These are phyloP conservation scores for Eucommia ulmoides DNA, from an alignment of 257 asterid species.

Conservation along the genomic window DNA sequence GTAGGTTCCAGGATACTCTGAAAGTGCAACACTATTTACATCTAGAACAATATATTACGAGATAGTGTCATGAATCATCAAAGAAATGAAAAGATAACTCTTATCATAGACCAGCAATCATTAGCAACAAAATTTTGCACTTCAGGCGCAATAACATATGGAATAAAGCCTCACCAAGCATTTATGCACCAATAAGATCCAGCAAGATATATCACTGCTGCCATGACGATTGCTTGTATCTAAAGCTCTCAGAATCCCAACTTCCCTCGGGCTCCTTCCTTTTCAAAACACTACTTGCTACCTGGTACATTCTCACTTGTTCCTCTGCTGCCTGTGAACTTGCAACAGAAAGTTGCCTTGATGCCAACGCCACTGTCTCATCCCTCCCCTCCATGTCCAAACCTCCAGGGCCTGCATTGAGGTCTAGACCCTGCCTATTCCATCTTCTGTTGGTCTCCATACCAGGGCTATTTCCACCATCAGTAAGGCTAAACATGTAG, in stretches of 20 bases:
- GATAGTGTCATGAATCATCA: conserved; percentile 4
- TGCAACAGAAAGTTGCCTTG: conserved; percentile 45
- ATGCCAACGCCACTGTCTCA: conserved; percentile 33
- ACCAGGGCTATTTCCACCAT: conserved; percentile 26
- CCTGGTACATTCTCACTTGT: neutral
- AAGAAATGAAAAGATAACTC: neutral
- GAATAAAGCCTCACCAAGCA: neutral
- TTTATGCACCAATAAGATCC: neutral
- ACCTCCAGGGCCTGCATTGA: conserved; percentile 73
- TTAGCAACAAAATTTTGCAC: neutral
- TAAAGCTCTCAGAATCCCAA: neutral
- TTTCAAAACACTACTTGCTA: neutral
- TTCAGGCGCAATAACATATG: neutral
- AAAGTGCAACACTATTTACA: too few relatives aligned
- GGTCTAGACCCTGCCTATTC: conserved; percentile 72
- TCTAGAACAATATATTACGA: too few relatives aligned
- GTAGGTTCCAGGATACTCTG: too few relatives aligned
- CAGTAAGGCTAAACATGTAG: conserved; percentile 42
- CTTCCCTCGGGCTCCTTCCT: neutral
- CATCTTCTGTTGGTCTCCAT: conserved; percentile 51
- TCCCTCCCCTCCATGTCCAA: conserved; percentile 52
- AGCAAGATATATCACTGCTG: conserved; percentile 18
- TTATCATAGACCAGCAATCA: neutral
- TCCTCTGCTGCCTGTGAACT: conserved; percentile 33
- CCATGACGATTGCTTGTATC: neutral